Percentiles rank a stretch among this genome's conserved stretches.
These are phyloP conservation scores for Cercospora brassicicola DNA, from an alignment of 2,329 filamentous ascomycete species.

Conservation along the genomic window DNA sequence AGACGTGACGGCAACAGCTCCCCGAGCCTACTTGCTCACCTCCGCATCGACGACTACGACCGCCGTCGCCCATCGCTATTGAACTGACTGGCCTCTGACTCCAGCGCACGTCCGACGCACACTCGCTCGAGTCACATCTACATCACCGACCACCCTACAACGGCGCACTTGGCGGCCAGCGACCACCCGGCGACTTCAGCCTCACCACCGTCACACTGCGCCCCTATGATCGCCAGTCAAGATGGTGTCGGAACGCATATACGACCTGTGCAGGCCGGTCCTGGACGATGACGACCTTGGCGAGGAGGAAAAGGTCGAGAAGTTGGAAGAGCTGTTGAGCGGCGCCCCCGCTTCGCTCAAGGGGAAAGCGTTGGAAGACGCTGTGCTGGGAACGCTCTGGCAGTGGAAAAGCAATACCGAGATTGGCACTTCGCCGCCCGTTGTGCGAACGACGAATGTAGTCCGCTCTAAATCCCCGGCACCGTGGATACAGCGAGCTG, in stretches of 20 bases:
- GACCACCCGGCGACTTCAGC: slow-evolving; percentile 9
- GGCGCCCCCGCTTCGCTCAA: slow-evolving; percentile 69
- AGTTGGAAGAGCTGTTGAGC: slow-evolving; percentile 80
- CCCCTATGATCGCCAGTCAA: slow-evolving; percentile 34
- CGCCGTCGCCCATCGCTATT: neutral
- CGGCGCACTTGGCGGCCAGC: neutral
- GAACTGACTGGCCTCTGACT: neutral
- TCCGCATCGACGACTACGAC: slow-evolving; percentile 8
- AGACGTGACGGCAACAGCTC: neutral
- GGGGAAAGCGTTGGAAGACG: slow-evolving; percentile 80
- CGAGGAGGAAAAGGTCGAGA: slow-evolving; percentile 87
- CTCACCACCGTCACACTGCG: neutral
- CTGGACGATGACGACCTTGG: slow-evolving; percentile 73
- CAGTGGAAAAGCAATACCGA: slow-evolving; percentile 66
- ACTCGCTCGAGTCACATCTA: neutral
- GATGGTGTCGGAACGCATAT: slow-evolving; percentile 92
- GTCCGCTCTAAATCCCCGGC: slow-evolving; percentile 89
- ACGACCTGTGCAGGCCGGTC: slow-evolving; percentile 86
- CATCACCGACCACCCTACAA: neutral
- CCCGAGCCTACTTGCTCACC: slow-evolving; percentile 1
- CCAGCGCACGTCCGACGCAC: neutral
- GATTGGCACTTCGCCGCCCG: slow-evolving; percentile 71
- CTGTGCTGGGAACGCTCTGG: slow-evolving; percentile 88
- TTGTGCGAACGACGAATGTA: slow-evolving; percentile 76
- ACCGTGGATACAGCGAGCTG: slow-evolving; percentile 74